These are phyloP conservation scores for Hypericum androsaemum DNA, from an alignment of 345 rosid species.

Conservation along the genomic window DNA sequence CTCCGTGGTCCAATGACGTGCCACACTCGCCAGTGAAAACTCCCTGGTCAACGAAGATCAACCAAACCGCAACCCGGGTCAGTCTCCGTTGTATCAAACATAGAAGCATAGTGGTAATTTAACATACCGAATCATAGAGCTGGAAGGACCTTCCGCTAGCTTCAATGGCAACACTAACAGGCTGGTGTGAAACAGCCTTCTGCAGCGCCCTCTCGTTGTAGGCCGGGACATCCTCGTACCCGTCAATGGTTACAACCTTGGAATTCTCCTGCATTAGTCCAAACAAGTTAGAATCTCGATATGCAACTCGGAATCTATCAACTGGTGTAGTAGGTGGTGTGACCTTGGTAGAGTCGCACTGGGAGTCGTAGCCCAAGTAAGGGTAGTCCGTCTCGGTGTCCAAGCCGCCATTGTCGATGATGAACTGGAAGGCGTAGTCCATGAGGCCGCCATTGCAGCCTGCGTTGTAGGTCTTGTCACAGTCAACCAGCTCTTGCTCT, in stretches of 20 bases:
- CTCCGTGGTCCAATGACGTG: no score
- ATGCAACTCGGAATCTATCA: no score
- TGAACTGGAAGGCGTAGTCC: slow-evolving; percentile 21
- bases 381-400: slow-evolving; percentile 18
- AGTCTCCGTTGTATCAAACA: no score
- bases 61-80: no score
- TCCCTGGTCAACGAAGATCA: no score
- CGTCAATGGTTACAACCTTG: slow-evolving; percentile 16
- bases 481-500: slow-evolving; percentile 19
- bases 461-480: slow-evolving; percentile 13
- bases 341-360: slow-evolving; percentile 15
- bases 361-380: slow-evolving; percentile 7
- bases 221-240: slow-evolving; percentile 17
- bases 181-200: slow-evolving; percentile 21
- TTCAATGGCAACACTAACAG: slow-evolving; percentile 22
- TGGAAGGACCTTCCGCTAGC: slow-evolving; percentile 19
- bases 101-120: no score
- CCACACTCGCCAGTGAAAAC: no score
- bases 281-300: neutral
- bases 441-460: slow-evolving; percentile 21
- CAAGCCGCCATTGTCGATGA: slow-evolving; percentile 16
- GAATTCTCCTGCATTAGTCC: slow-evolving; percentile 3
- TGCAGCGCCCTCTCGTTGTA: slow-evolving; percentile 15
- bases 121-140: slow-evolving; percentile 13
- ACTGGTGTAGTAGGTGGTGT: no score